Base-by-base conservation (phyloP, 148 eudicot species). In the Dianthus caryophyllus region DNA sequence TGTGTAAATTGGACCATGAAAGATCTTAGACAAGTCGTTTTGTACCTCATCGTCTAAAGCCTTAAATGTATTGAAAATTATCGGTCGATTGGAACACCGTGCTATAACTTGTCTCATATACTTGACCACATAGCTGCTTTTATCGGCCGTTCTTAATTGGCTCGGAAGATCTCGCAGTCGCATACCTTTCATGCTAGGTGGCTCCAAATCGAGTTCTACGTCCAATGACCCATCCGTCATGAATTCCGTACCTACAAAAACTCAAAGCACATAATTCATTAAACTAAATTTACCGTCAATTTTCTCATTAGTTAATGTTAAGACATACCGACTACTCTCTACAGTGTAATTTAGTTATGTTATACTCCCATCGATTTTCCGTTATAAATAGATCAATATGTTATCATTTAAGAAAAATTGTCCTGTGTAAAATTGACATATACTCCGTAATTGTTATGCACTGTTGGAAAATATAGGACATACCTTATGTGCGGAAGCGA, bases 131-230 rank as follows among this genome's bases (percentile, higher is more conserved):
- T 18, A 26, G 25, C 24, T 52, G 27, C 21, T 8, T 18, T 22
- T 52, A 18, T 52, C 56, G 8, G 13, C 21, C 2, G 56, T 52
- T 52, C 56, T 52, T 6, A 10, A 4, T 0, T 52, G 27, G 27
- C 56, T 52, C 11, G 56, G 56, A 18, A 52, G 56, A 13, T 52
- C 56, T 52, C 56, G 20, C 11, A 52, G 11, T 22, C 56, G 56
- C 56, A 52, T 52, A 6, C 56, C 56, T 18, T 52, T 52, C 56
- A 52, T 52, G 56, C 56, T 52, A 52, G 27, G 13, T 11, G 29
- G 56, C 56, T 52, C 56, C 14, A 52, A 52, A 52, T 52, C 56
- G 3, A 20, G 15, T 18, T 52, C 9, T 2, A 52, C 29, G 0
- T 52, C 56, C 56, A 52, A 1, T 11, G 56, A 52, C 11, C 56